Evolutionary conservation across 495 filamentous ascomycete species (phyloP).

Genomic region (Podospora didyma): DNA sequence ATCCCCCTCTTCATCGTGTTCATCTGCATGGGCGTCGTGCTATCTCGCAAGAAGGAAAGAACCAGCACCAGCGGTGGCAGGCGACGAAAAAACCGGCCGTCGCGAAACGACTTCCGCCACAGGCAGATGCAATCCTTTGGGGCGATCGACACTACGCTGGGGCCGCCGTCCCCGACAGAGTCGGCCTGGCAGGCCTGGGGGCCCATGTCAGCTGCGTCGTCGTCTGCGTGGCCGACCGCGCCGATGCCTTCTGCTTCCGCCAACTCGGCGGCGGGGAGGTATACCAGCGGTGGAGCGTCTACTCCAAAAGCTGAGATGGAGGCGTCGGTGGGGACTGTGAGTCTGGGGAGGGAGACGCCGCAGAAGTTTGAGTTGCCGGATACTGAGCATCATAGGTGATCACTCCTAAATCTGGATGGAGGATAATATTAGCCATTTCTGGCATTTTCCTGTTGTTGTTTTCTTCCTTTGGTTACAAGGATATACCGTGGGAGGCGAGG

Average conservation of each 20-base stretch:
- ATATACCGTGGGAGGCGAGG: too few relatives aligned
- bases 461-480: too few relatives aligned
- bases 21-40: background rate
- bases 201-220: background rate
- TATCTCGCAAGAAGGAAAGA: background rate
- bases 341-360: background rate
- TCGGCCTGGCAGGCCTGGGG: background rate
- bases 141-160: background rate
- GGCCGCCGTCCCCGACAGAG: background rate
- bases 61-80: too few relatives aligned
- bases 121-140: background rate
- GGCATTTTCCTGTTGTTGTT: too few relatives aligned
- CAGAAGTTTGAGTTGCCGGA: background rate
- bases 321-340: background rate
- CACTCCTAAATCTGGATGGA: too few relatives aligned
- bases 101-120: background rate
- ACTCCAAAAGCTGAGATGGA: background rate
- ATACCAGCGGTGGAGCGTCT: background rate
- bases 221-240: background rate
- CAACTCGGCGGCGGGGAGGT: background rate
- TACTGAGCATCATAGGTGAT: background rate
- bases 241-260: background rate
- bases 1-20: constrained; percentile 13
- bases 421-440: too few relatives aligned
- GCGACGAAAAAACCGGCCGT: background rate